Conservation (phyloP, 306 rosid genomes). For the Medicago ruthenica region DNA sequence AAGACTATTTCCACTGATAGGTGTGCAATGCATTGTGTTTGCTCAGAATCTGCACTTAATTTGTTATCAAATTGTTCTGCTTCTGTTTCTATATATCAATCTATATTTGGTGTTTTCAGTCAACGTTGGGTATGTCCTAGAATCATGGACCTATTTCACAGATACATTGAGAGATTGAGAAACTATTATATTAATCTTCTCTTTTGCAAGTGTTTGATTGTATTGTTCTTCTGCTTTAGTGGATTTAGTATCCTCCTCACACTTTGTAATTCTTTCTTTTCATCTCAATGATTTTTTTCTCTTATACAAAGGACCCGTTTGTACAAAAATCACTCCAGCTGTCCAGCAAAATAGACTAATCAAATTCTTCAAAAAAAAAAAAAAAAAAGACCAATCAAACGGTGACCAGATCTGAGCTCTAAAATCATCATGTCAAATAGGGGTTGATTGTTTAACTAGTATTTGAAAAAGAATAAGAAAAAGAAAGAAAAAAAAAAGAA, state of each 20-base stretch:
- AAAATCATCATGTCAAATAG: neutral
- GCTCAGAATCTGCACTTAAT: neutral
- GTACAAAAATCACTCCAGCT: neutral
- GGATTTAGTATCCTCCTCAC: neutral
- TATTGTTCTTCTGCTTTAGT: neutral
- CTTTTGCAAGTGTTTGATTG: neutral
- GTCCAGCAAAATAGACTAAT: neutral
- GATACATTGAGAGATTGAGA: neutral
- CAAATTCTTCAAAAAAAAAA: neutral
- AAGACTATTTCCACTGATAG: neutral
- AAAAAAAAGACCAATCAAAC: neutral
- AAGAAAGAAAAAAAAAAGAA: neutral
- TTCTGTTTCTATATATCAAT: slow-evolving; percentile 3
- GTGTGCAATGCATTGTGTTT: slow-evolving; percentile 19
- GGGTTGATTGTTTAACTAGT: neutral
- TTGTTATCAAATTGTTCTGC: neutral
- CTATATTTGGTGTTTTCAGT: neutral
- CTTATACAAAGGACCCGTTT: neutral
- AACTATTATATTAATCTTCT: neutral
- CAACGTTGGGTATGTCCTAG: neutral
- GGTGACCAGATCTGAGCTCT: neutral
- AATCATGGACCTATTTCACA: neutral
- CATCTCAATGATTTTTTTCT: neutral
- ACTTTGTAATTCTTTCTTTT: neutral
- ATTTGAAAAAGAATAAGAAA: neutral